phyloP scores from a whole-genome alignment of 345 rosid species.

The Eucalyptus viminalis region DNA sequence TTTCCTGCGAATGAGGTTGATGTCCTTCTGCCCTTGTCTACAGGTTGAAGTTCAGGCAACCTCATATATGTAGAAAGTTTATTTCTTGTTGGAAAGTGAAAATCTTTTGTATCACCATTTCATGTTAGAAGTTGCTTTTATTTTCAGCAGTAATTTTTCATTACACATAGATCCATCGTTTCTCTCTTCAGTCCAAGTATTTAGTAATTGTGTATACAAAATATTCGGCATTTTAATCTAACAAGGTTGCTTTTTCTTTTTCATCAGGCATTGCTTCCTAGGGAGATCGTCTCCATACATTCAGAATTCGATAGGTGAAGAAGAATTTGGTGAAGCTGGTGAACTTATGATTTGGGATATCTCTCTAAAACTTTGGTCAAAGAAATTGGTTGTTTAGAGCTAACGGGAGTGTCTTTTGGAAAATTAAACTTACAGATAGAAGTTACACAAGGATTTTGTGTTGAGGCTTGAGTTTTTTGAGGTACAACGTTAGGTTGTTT shows the following conservation, averaged over 20 bases:
- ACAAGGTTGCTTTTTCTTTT: neutral
- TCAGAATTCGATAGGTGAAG: slow-evolving; percentile 23
- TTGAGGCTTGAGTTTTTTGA: slow-evolving; percentile 45
- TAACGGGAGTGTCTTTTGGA: slow-evolving; percentile 48
- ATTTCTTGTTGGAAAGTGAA: neutral
- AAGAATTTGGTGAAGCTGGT: slow-evolving; percentile 32
- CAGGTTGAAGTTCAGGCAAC: neutral
- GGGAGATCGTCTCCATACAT: slow-evolving; percentile 14
- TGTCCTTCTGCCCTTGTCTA: neutral
- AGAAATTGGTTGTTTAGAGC: slow-evolving; percentile 44
- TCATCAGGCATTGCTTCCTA: slow-evolving; percentile 57
- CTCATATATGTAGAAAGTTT: neutral
- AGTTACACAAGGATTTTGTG: slow-evolving; percentile 40
- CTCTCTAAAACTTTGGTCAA: slow-evolving; percentile 20
- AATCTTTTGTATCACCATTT: neutral
- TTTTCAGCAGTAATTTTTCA: neutral
- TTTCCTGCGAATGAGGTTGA: neutral
- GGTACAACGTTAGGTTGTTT: slow-evolving; percentile 18
- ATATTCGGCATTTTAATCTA: neutral
- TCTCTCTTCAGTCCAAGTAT: neutral
- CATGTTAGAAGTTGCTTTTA: neutral
- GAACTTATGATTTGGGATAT: slow-evolving; percentile 32
- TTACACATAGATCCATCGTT: neutral
- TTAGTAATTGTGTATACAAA: neutral
- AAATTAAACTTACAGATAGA: slow-evolving; percentile 32